Evolutionary conservation across 1,284 basidiomycete genomes (phyloP), one percentile per base, ranked within the genome.

Genomic region (Sphaerobolus stellatus): DNA sequence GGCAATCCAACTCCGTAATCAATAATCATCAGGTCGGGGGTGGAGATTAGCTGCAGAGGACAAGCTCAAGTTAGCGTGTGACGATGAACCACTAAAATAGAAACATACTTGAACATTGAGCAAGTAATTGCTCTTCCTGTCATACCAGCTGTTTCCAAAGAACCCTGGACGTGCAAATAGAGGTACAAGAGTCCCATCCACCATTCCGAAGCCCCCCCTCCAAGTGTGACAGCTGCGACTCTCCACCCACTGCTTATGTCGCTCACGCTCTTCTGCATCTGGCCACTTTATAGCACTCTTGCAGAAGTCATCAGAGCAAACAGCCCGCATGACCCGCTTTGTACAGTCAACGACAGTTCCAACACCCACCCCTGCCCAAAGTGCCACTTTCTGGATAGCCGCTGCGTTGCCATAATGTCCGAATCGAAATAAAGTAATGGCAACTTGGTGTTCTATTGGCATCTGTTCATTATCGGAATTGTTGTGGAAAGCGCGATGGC

Each of bases 91-190:
- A 28, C 48, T n/a, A n/a, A n/a, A n/a, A n/a, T n/a, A n/a, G 53
- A n/a, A n/a, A n/a, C 58, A 57, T 57, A 69, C 68, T 61, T 72
- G 66, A 14, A 70, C 43, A 56, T 71, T 73, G 11, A 72, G 24
- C 0, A 66, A 71, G 38, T 73, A 73, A 36, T 68, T 68, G 20
- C 50, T 62, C 53, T 74, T 74, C 9, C 66, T 44, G 53, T 71
- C 66, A 58, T 63, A 72, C 30, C 57, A 74, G 9, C 48, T 62
- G 18, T 72, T 62, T 4, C 72, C 69, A 59, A 56, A 66, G 33
- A 50, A 64, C 5, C 24, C 53, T 3, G 71, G 71, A 5, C 58
- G 31, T 2, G 55, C 45, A 50, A 50, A 66, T 2, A 74, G 56
- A 7, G 66, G 65, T 9, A 71, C 58, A 2, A 71, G 49, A 24